phyloP scores from a whole-genome alignment of 768 basidiomycete genomes.

The Phylloporus arenicola region DNA sequence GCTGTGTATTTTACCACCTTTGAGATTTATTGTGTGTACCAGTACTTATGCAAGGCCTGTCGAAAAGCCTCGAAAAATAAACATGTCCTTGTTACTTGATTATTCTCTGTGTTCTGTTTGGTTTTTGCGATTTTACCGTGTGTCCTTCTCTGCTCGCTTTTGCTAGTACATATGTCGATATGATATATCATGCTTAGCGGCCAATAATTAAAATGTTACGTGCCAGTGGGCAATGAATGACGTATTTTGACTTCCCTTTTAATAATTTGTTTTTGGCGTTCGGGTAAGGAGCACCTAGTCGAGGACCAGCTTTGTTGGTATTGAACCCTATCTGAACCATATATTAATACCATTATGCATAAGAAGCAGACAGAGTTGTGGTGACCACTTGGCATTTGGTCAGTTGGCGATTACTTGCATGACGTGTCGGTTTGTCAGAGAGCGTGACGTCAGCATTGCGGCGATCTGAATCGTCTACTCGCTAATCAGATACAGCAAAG shows the following conservation, averaged over 20 bases:
- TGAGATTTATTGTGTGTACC: conserved; percentile 4
- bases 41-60: neutral
- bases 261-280: too few relatives aligned
- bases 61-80: neutral
- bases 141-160: neutral
- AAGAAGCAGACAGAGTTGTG: neutral
- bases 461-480: neutral
- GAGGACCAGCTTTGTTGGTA: neutral
- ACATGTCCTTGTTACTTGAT: neutral
- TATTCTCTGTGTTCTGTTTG: neutral
- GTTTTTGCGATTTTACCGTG: neutral
- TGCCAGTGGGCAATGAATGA: neutral
- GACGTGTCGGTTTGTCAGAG: neutral
- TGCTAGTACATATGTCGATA: neutral
- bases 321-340: neutral
- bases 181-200: neutral
- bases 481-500: neutral
- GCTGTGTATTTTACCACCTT: conserved; percentile 1
- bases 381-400: too few relatives aligned
- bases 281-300: too few relatives aligned
- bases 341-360: neutral
- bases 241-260: neutral
- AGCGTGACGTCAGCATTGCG: neutral
- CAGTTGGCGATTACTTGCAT: neutral
- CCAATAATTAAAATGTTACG: neutral